Conservation (phyloP, 73 alveolate genomes). For the Uronychia setigera region DNA sequence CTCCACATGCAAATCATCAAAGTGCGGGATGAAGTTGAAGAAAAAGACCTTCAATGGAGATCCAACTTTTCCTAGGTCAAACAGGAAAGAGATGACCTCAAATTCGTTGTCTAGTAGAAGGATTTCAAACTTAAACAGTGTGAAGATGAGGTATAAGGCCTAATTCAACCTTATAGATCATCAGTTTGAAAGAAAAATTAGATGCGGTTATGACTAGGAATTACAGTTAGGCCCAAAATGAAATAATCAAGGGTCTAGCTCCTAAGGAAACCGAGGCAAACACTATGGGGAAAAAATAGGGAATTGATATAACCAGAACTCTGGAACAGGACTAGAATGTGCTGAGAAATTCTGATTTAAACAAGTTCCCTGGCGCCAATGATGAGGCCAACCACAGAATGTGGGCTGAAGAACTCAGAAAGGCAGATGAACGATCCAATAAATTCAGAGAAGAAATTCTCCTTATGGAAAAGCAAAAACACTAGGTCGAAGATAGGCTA, state of each 20-base stretch:
- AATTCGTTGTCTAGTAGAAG: neutral
- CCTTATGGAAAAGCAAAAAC: slow-evolving; percentile 12
- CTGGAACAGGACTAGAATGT: slow-evolving; percentile 4
- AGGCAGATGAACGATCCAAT: slow-evolving; percentile 63
- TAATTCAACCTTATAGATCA: neutral
- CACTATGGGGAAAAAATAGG: slow-evolving; percentile 22
- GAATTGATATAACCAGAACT: slow-evolving; percentile 23
- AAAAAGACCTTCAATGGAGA: slow-evolving; percentile 15
- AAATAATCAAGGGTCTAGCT: slow-evolving; percentile 33
- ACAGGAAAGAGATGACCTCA: slow-evolving; percentile 6
- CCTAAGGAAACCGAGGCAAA: slow-evolving; percentile 22
- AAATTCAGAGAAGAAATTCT: neutral
- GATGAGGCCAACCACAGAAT: slow-evolving; percentile 13
- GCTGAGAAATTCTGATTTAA: slow-evolving; percentile 7
- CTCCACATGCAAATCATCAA: slow-evolving; percentile 70
- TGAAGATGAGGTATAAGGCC: slow-evolving; percentile 14
- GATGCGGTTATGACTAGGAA: slow-evolving; percentile 22
- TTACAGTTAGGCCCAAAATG: slow-evolving; percentile 19
- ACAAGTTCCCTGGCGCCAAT: slow-evolving; percentile 1
- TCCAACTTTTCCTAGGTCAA: slow-evolving; percentile 1
- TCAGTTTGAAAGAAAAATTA: slow-evolving; percentile 16
- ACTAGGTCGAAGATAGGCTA: slow-evolving; percentile 34
- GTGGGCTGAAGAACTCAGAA: slow-evolving; percentile 51
- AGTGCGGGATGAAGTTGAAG: slow-evolving; percentile 6
- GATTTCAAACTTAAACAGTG: neutral